Conservation (phyloP, 1,284 basidiomycete genomes). For the Trichosporon ovoides region DNA sequence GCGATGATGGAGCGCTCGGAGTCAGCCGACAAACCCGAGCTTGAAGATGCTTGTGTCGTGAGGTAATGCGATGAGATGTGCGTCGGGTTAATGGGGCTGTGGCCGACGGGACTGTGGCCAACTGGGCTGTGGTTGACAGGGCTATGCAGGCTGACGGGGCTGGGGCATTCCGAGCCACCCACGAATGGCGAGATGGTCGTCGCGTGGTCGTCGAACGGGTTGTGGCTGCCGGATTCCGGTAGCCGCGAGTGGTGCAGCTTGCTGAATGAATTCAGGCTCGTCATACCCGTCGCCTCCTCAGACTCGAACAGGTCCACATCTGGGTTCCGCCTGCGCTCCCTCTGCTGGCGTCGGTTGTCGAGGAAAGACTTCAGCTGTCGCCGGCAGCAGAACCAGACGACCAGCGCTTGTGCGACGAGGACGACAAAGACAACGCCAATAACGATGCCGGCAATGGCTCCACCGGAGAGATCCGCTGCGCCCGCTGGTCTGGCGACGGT, state of each 20-base stretch:
- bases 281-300: background rate
- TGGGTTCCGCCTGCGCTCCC: slow-evolving; percentile 20
- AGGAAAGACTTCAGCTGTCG: slow-evolving; percentile 29
- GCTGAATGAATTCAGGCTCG: background rate
- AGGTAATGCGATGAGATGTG: background rate
- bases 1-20: background rate
- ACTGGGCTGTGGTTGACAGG: too few species aligned
- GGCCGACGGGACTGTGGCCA: too few species aligned
- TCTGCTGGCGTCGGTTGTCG: slow-evolving; percentile 32
- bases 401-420: slow-evolving; percentile 26
- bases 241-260: background rate
- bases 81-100: background rate
- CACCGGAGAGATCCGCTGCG: slow-evolving; percentile 8
- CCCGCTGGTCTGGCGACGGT: slow-evolving; percentile 17
- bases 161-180: slow-evolving; percentile 9
- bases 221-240: slow-evolving; percentile 3
- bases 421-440: slow-evolving; percentile 31
- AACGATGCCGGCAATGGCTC: slow-evolving; percentile 41
- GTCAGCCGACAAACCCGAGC: background rate
- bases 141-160: background rate
- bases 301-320: slow-evolving; percentile 30
- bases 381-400: slow-evolving; percentile 43
- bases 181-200: slow-evolving; percentile 38
- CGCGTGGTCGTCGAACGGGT: slow-evolving; percentile 11
- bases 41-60: background rate